These are phyloP conservation scores for Debaryomyces fabryi DNA, from an alignment of 1,139 yeast species.

Conservation along the genomic window DNA sequence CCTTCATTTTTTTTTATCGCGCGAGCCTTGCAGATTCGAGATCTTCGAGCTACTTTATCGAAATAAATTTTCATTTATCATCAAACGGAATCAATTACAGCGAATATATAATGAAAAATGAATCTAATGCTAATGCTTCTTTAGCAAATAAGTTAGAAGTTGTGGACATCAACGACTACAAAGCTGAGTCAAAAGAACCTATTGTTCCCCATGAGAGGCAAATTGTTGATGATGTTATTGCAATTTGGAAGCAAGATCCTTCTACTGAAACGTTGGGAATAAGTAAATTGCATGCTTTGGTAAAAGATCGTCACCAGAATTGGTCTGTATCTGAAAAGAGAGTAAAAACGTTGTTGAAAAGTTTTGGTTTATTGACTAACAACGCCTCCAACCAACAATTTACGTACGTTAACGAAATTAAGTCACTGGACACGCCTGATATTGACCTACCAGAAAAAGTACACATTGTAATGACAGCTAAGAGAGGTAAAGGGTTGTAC, in stretches of 20 bases:
- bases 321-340: constrained; percentile 70
- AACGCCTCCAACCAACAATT: constrained; percentile 34
- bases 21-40: not conserved
- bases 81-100: not conserved
- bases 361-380: constrained; percentile 52
- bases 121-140: not conserved
- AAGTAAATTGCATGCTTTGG: constrained; percentile 52
- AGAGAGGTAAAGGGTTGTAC: constrained; percentile 53
- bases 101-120: not conserved
- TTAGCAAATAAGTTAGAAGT: constrained; percentile 28
- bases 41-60: not conserved
- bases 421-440: constrained; percentile 55
- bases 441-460: constrained; percentile 51
- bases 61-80: not conserved
- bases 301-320: constrained; percentile 54
- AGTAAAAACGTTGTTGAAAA: constrained; percentile 54
- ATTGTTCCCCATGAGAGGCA: constrained; percentile 64
- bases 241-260: constrained; percentile 71
- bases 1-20: not conserved
- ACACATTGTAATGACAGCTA: constrained; percentile 44
- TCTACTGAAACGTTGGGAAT: constrained; percentile 60
- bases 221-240: constrained; percentile 61
- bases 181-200: constrained; percentile 28
- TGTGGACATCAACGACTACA: constrained; percentile 35
- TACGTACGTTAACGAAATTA: constrained; percentile 56